Base-by-base conservation (phyloP, 306 rosid genomes). In the Rosa rugosa region DNA sequence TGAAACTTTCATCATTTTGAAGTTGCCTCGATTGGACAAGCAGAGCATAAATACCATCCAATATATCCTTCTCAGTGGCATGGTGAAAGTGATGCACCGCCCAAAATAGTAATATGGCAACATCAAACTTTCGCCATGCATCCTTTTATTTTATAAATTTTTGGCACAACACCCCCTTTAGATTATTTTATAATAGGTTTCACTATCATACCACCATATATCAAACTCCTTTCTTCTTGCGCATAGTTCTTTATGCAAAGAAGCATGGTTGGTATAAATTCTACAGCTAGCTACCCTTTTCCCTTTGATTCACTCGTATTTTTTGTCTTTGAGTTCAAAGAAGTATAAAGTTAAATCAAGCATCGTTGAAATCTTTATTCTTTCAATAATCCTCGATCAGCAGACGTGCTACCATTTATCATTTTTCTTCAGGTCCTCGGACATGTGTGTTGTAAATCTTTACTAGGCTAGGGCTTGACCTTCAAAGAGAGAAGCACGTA, bases 51-150 rank as follows among this genome's bases (percentile, higher is more conserved):
- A 88, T 89, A 84, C 87, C 89, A 82, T 83, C 85, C 90, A 86
- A 83, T 79, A 84, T 83, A 77, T 75, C 74, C 56, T 63, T 78
- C 63, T 74, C 4, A 84, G 86, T 73, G 79, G 85, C 86, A 81
- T 54, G 85, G 82, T 78, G 83, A 85, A 83, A 85, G 92, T 71
- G 92, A 88, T 79, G 89, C 94, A 88, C 89, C 87, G 86, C 86
- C 89, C 87, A 81, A 88, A 88, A 81, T 86, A 90, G 90, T 82
- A 88, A 81, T 56, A 57, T 72, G 80, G 87, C 84, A 82, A 81
- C 90, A 83, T 85, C 92, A 86, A 80, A 65, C 90, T 90, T 87
- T 86, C 84, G 54, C 78, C 53, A 47, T 79, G 70, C 56, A 0
- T 64, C 69, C 71, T 77, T 80, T 81, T 84, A 45, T 63, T 63